phyloP scores from a whole-genome alignment of 2,329 filamentous ascomycete species.

The Botryotinia narcissicola region DNA sequence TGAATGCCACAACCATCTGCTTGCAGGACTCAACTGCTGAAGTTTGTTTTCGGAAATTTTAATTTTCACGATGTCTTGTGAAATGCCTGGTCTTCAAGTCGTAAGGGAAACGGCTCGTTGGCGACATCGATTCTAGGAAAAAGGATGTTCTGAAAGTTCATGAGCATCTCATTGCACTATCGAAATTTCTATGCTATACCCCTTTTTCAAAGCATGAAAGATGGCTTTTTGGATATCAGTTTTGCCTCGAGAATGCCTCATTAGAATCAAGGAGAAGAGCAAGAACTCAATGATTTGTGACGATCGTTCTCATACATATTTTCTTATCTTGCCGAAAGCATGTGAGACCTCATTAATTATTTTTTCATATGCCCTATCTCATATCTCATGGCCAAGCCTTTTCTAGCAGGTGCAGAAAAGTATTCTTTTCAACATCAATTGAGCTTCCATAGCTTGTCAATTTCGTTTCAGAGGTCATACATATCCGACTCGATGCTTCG shows the following conservation, averaged over 20 bases:
- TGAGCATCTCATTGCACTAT: background rate
- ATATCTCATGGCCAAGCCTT: background rate
- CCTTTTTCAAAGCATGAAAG: background rate
- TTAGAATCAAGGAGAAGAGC: background rate
- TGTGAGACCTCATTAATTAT: slow-evolving; percentile 4
- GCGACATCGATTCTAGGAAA: background rate
- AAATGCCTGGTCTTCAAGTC: background rate
- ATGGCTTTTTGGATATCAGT: background rate
- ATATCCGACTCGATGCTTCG: background rate
- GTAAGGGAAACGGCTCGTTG: background rate
- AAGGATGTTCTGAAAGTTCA: background rate
- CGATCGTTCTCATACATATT: background rate
- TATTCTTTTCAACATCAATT: background rate
- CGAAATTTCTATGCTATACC: background rate
- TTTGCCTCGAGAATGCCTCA: background rate
- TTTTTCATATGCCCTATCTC: background rate
- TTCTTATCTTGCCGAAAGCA: slow-evolving; percentile 4
- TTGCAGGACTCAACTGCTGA: background rate
- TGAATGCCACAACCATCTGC: slow-evolving; percentile 5
- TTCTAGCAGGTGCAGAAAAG: background rate
- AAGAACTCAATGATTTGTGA: background rate
- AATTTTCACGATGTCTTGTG: slow-evolving; percentile 4
- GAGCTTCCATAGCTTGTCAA: background rate
- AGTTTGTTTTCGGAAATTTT: background rate
- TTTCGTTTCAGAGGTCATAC: background rate